A percentile compares a stretch with the other conserved stretches of the same genome.
Conservation (phyloP, 179 eudicot species). For the Beta macrorhiza region DNA sequence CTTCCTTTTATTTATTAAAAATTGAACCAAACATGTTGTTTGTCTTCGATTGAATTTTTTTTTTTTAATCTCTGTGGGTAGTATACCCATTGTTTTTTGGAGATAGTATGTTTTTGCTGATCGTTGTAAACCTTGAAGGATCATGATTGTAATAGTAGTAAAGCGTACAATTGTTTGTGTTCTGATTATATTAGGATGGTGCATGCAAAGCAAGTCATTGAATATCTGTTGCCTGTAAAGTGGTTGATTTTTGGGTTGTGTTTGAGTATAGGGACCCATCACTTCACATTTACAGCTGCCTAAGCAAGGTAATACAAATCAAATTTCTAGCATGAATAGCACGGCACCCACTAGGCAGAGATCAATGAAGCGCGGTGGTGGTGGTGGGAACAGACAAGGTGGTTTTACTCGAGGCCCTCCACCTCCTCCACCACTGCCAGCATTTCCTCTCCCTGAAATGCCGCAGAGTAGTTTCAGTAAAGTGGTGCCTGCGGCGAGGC, state of each 20-base stretch:
- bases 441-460: slow-evolving; percentile 9
- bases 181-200: neutral
- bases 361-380: slow-evolving; percentile 26
- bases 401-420: slow-evolving; percentile 18
- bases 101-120: no score
- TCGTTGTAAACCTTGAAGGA: neutral
- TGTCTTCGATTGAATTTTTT: no score
- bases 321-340: slow-evolving; percentile 11
- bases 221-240: neutral
- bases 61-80: no score
- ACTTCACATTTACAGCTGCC: slow-evolving; percentile 9
- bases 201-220: neutral
- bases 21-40: no score
- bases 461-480: neutral
- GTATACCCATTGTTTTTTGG: no score
- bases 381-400: slow-evolving; percentile 25
- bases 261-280: slow-evolving; percentile 15
- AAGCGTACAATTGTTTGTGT: no score
- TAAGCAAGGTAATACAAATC: slow-evolving; percentile 16
- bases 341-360: slow-evolving; percentile 10
- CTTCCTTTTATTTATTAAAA: no score
- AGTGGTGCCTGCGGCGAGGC: neutral
- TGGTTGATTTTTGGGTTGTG: neutral
- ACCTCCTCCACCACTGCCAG: slow-evolving; percentile 8
- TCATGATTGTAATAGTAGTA: neutral